phyloP scores from a whole-genome alignment of 2,329 filamentous ascomycete species.

The Nothophaeocryptopus gaeumannii region DNA sequence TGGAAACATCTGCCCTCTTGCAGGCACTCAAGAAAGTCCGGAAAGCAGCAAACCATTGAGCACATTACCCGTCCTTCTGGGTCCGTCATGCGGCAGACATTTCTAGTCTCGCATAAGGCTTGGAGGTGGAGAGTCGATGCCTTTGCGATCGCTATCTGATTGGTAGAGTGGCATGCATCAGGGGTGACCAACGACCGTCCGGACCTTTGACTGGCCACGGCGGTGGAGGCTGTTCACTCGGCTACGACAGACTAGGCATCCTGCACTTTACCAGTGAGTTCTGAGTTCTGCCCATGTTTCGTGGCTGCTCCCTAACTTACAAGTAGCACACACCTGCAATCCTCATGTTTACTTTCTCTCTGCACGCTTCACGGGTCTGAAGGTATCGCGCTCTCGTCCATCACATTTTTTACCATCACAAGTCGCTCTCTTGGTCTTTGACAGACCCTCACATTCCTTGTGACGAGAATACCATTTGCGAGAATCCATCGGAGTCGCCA shows the following conservation, averaged over 20 bases:
- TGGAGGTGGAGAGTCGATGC: slow-evolving; percentile 6
- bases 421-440: slow-evolving; percentile 28
- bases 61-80: slow-evolving; percentile 10
- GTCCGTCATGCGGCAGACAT: slow-evolving; percentile 12
- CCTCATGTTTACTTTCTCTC: slow-evolving; percentile 11
- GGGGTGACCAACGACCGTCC: slow-evolving; percentile 9
- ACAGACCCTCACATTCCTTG: slow-evolving; percentile 26
- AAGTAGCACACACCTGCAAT: slow-evolving; percentile 19
- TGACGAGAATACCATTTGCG: slow-evolving; percentile 13
- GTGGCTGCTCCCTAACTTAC: slow-evolving; percentile 12
- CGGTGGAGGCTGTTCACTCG: slow-evolving; percentile 3
- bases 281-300: slow-evolving; percentile 1
- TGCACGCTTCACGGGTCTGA: slow-evolving; percentile 28
- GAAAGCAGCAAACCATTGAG: slow-evolving; percentile 5
- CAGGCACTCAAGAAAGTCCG: not conserved
- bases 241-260: slow-evolving; percentile 8
- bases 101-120: slow-evolving; percentile 19
- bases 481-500: slow-evolving; percentile 16
- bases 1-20: slow-evolving; percentile 1
- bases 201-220: slow-evolving; percentile 14
- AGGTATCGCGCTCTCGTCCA: slow-evolving; percentile 21
- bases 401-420: slow-evolving; percentile 23
- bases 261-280: slow-evolving; percentile 7
- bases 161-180: slow-evolving; percentile 8
- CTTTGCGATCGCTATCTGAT: slow-evolving; percentile 17